These are phyloP conservation scores for Triglochin maritima DNA, from an alignment of 106 monocot genomes.

Conservation along the genomic window DNA sequence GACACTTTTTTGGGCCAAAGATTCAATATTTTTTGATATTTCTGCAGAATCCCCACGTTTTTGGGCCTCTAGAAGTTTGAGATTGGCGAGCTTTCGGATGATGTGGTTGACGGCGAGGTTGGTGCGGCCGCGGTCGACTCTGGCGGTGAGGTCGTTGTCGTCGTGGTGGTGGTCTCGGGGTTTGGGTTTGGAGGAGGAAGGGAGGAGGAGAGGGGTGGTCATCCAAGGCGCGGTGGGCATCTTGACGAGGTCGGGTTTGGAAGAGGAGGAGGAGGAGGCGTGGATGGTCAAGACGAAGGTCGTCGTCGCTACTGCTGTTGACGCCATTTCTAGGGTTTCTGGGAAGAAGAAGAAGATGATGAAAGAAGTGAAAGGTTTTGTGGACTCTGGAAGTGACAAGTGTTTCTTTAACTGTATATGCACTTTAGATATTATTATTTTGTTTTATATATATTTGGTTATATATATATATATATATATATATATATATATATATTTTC, in stretches of 20 bases:
- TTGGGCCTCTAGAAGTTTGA: conserved; percentile 12
- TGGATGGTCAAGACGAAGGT: not conserved
- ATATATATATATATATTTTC: no score
- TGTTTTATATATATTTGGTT: no score
- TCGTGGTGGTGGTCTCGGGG: conserved; percentile 6
- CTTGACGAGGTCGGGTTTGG: conserved; percentile 4
- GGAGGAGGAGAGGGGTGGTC: conserved; percentile 33
- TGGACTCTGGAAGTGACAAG: no score
- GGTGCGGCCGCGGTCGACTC: conserved; percentile 49
- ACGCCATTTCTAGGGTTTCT: not conserved
- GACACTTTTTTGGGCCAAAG: no score
- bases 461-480: no score
- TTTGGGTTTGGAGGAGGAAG: conserved; percentile 24
- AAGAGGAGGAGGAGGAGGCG: conserved; percentile 29
- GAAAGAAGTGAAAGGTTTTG: no score
- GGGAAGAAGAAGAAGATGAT: not conserved
- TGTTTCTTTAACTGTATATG: no score
- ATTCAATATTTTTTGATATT: no score
- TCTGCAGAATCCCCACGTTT: no score
- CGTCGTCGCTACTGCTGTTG: not conserved
- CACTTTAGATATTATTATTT: no score
- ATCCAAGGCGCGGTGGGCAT: conserved; percentile 84
- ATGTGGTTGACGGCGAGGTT: conserved; percentile 45
- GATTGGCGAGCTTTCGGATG: conserved; percentile 33
- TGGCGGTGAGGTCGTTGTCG: conserved; percentile 28